phyloP scores from a whole-genome alignment of 75 land plant genomes.

The Gnetum montanum region DNA sequence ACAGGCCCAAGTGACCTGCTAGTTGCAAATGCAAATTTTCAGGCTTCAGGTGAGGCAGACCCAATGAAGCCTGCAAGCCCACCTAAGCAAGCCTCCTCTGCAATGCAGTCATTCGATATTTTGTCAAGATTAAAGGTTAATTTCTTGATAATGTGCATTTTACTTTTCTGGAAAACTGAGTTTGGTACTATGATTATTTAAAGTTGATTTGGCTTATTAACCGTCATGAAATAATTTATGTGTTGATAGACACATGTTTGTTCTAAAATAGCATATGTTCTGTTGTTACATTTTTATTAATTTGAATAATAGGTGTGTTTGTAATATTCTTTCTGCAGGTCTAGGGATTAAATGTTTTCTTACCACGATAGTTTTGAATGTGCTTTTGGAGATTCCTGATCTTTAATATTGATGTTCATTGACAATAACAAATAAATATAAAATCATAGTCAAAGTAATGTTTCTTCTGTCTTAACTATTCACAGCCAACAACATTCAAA shows the following conservation, averaged over 20 bases:
- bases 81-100: conserved; percentile 17
- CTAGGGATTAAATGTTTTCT: no score
- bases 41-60: conserved; percentile 11
- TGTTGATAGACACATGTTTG: not conserved
- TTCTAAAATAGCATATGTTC: not conserved
- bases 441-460: no score
- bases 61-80: conserved; percentile 26
- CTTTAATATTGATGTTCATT: no score
- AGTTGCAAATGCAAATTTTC: conserved; percentile 8
- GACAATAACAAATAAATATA: no score
- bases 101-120: conserved; percentile 38
- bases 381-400: no score
- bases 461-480: no score
- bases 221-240: not conserved
- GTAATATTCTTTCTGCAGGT: no score
- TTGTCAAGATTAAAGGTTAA: conserved; percentile 60
- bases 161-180: not conserved
- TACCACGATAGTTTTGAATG: no score
- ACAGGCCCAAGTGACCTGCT: conserved; percentile 6
- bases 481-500: no score
- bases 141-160: not conserved
- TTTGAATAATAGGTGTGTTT: not conserved
- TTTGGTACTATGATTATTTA: no score
- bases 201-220: not conserved
- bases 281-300: not conserved